Evolutionary conservation across 352 stramenopile species (phyloP), one percentile per base, ranked within the genome.

Genomic region (Pythium phragmitis): DNA sequence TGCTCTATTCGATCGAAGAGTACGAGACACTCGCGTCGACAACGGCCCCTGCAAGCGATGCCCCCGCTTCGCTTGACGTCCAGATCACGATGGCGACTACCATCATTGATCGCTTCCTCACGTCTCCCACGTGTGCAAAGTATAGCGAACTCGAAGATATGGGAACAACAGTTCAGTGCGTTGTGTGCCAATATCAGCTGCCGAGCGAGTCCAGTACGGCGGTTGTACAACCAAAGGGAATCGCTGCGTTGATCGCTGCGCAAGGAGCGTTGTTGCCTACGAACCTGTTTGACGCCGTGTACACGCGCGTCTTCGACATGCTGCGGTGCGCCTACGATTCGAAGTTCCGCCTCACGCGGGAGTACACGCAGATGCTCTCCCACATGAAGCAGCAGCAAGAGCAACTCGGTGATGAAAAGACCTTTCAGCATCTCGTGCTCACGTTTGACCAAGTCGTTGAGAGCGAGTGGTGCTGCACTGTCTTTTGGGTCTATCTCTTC

Each of bases 401-500:
- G 37, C 61, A 53, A 23, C 37, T 50, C 5, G 50, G 30, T 3
- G 46, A 62, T 12, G 62, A 65, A 26, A 50, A 69, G 12, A 42
- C 34, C 9, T 47, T 70, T 8, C 42, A 66, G 17, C 66, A 65
- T 46, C 53, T 70, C 9, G 54, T 75, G 37, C 52, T 79, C 26
- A 77, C 71, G 11, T 64, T 92, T 17, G 78, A 91, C 21, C 70
- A 79, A 23, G 65, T 92, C 3, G 68, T 94, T 3, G 70, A 74
- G 3, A 87, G 83, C 55, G 75, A 89, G 65, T 89, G 85, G 76
- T 77, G 67, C 30, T 88, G 75, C 54, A 87, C 72, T 1, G 85
- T 94, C 7, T 85, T 94, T 19, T 94, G 81, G 82, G 74, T 79
- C 5, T 78, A 80, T 45, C 58, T 92, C 21, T 94, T 87, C 62